These are phyloP conservation scores for Acacia confusa DNA, from an alignment of 306 rosid species.

Conservation along the genomic window DNA sequence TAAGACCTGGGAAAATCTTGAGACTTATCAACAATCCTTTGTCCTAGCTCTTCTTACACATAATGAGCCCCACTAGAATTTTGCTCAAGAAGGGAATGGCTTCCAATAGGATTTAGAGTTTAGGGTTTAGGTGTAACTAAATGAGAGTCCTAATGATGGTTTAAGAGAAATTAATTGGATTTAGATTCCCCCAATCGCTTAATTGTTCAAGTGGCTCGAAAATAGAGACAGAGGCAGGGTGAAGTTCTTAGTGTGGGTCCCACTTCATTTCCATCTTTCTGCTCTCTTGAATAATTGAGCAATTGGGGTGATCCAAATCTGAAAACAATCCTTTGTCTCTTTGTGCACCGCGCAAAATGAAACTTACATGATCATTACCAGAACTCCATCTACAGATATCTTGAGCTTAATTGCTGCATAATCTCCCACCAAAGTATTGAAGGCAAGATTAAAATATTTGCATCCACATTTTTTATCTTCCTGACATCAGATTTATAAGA, in stretches of 20 bases:
- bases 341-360: neutral
- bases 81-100: neutral
- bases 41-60: neutral
- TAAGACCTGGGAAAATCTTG: neutral
- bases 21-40: neutral
- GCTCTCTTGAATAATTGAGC: neutral
- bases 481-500: conserved; percentile 76
- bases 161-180: neutral
- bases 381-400: neutral
- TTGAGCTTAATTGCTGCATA: neutral
- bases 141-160: neutral
- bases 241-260: neutral
- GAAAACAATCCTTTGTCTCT: neutral
- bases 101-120: neutral
- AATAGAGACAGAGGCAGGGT: neutral
- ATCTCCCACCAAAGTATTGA: neutral
- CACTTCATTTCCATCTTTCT: neutral
- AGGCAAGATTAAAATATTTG: neutral
- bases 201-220: neutral
- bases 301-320: neutral
- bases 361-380: neutral
- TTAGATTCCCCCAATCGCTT: neutral
- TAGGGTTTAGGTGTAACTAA: neutral
- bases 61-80: neutral
- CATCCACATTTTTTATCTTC: conserved; percentile 53